Evolutionary conservation across 2,329 filamentous ascomycete genomes (phyloP).

Genomic region (Aureobasidium sp.): DNA sequence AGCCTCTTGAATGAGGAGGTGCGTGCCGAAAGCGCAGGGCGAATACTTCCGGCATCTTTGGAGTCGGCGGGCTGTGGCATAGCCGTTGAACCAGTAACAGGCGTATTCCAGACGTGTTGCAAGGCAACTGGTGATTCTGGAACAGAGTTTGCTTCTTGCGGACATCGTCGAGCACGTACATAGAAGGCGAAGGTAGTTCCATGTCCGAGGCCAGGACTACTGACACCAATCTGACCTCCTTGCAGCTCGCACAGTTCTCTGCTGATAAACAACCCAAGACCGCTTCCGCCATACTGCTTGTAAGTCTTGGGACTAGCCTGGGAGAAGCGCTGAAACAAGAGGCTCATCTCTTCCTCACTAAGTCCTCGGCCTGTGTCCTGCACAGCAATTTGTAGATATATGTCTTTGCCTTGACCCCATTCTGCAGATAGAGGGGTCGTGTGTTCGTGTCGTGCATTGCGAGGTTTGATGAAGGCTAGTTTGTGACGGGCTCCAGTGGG

Average conservation of each 20-base stretch:
- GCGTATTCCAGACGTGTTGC: conserved; percentile 8
- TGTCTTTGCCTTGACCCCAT: conserved; percentile 28
- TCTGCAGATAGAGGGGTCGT: conserved; percentile 20
- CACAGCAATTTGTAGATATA: conserved; percentile 30
- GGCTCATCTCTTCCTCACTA: conserved; percentile 24
- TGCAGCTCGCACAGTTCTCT: conserved; percentile 59
- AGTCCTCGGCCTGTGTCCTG: conserved; percentile 30
- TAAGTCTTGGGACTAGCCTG: conserved; percentile 59
- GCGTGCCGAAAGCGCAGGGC: background rate
- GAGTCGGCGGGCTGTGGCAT: conserved; percentile 12
- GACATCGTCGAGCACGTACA: conserved; percentile 28
- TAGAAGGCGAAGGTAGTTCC: conserved; percentile 61
- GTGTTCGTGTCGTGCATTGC: conserved; percentile 14
- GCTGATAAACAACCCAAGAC: conserved; percentile 60
- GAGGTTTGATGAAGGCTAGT: conserved; percentile 25
- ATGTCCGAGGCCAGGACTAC: conserved; percentile 42
- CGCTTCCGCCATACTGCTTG: conserved; percentile 59
- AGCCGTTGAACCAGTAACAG: conserved; percentile 14
- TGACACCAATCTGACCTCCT: conserved; percentile 57
- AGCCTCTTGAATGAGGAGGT: background rate
- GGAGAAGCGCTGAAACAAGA: conserved; percentile 58
- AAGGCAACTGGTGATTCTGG: background rate
- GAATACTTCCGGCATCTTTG: background rate
- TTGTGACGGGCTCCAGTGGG: conserved; percentile 26
- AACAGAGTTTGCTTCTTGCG: background rate